Base-by-base conservation (phyloP, 164 flowering plant species). In the Amborella trichopoda region DNA sequence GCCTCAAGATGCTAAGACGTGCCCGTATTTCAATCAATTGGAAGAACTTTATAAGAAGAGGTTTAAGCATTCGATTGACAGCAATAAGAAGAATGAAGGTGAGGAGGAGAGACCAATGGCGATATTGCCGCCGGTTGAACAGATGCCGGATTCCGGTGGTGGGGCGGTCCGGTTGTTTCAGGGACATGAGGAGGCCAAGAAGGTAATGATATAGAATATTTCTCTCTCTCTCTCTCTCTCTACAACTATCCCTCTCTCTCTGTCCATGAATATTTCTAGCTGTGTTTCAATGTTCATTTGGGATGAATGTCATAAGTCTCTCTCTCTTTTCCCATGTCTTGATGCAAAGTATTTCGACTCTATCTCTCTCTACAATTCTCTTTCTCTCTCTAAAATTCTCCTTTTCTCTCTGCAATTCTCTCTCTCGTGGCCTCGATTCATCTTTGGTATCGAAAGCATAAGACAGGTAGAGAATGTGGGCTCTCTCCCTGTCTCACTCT, bases 1-100 rank as follows among this genome's bases (percentile, higher is more conserved):
- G 9, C 88, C 77, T 0, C 73, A 77, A 33, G 88, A 80, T 34
- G 75, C 78, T 22, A 76, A 76, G 33, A 76, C 82, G 18, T 76
- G 82, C 55, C 78, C 82, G n/a, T 76, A 76, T 24, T 76, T 70
- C 49, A 67, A 76, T 34, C 57, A 68, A 36, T 58, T 76, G 6
- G 82, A 76, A 39, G 70, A 72, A 0, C 64, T 76, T 1, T 73
- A 76, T 40, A 42, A 56, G 45, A 53, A 61, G 41, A 76, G 67
- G 59, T 44, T 57, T 25, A 44, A 67, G 14, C 62, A 62, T 6
- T 6, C 21, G 41, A 38, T 6, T 16, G 20, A 18, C 11, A 38
- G 20, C 41, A 16, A 38, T 19, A 18, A 18, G n/a, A 22, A 38
- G 20, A 9, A 11, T 6, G 41, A 38, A 16, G 21, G 8, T 16